Conservation (phyloP, 2,329 filamentous ascomycete species). For the Chrysosporium keratinophilum region DNA sequence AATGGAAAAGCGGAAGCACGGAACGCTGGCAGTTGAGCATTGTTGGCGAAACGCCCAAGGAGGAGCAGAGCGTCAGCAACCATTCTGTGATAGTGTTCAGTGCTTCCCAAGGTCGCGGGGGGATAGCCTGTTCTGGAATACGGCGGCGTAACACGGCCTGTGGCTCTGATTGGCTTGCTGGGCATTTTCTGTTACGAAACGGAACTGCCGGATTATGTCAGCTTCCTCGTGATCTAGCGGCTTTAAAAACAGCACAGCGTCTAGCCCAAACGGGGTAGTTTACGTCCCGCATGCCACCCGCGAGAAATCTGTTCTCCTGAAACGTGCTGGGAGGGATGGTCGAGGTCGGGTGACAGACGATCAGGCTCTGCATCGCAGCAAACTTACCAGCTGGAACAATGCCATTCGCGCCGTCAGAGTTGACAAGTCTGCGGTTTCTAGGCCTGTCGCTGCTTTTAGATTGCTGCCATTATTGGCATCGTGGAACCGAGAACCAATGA, state of each 20-base stretch:
- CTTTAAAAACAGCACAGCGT: conserved; percentile 4
- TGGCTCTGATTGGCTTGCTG: background rate
- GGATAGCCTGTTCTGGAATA: background rate
- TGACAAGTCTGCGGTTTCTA: background rate
- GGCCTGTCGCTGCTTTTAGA: conserved; percentile 1
- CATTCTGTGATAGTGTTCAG: background rate
- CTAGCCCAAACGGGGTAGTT: conserved; percentile 1
- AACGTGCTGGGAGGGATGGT: background rate
- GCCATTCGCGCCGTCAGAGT: background rate
- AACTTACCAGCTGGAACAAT: background rate
- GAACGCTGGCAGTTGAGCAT: no score
- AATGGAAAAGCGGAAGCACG: background rate
- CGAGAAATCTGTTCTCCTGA: background rate
- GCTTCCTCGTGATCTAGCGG: background rate
- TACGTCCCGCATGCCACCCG: background rate
- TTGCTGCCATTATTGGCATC: background rate
- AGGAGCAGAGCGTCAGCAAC: background rate
- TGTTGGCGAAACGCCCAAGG: background rate
- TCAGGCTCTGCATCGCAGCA: background rate
- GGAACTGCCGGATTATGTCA: conserved; percentile 5
- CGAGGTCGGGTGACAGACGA: background rate
- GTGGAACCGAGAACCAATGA: conserved; percentile 7
- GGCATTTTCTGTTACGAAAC: conserved; percentile 8
- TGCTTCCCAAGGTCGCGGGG: background rate
- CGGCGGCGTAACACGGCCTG: background rate